Percentiles rank a stretch among this genome's conserved stretches.
phyloP scores from a whole-genome alignment of 768 basidiomycete genomes.

The Termitomyces heimii region DNA sequence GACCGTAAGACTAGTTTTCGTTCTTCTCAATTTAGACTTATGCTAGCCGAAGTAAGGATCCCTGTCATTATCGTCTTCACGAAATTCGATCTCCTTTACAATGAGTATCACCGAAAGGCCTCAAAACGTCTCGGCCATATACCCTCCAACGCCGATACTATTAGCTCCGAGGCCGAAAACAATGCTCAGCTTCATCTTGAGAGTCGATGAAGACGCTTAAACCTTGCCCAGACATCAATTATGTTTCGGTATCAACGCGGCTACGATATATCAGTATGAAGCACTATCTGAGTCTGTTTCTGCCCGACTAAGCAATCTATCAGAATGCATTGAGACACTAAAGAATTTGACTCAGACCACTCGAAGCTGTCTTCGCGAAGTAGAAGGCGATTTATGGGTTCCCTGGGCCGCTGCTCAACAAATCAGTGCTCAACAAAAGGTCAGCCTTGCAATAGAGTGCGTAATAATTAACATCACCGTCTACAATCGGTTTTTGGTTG shows the following conservation, averaged over 20 bases:
- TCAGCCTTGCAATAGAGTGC: neutral
- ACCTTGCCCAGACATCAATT: neutral
- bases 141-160: neutral
- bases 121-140: no score
- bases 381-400: neutral
- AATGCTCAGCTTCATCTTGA: neutral
- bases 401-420: neutral
- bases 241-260: neutral
- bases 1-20: neutral
- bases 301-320: neutral
- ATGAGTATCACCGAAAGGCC: no score
- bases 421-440: neutral
- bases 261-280: neutral
- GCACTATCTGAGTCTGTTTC: neutral
- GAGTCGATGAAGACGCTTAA: neutral
- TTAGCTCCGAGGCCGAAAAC: neutral
- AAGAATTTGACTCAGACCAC: neutral
- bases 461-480: neutral
- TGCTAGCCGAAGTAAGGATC: neutral
- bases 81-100: neutral
- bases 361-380: neutral
- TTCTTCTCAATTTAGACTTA: neutral
- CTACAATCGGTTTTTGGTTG: neutral
- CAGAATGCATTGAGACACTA: neutral
- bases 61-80: neutral